These are phyloP conservation scores for Capronia coronata DNA, from an alignment of 2,329 filamentous ascomycete genomes.

Conservation along the genomic window DNA sequence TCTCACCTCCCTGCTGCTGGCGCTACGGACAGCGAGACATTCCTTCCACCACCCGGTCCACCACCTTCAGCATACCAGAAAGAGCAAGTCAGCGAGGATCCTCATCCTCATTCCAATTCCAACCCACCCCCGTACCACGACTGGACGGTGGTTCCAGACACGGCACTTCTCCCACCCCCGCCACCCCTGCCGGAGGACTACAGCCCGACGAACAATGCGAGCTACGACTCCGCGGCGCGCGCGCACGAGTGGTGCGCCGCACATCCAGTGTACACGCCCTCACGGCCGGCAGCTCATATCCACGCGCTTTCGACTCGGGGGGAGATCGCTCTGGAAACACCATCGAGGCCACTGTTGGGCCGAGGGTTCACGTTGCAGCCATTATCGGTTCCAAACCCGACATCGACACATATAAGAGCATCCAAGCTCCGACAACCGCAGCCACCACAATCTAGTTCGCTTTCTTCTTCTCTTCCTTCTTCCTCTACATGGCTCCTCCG, in stretches of 20 bases:
- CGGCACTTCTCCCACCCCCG: slow-evolving; percentile 53
- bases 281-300: slow-evolving; percentile 38
- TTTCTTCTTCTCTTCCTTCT: background rate
- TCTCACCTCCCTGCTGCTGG: background rate
- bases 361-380: slow-evolving; percentile 9
- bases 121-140: slow-evolving; percentile 55
- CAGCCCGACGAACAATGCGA: slow-evolving; percentile 54
- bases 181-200: slow-evolving; percentile 48
- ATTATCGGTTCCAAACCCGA: slow-evolving; percentile 7
- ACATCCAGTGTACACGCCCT: slow-evolving; percentile 48
- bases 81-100: background rate
- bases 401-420: background rate
- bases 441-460: background rate
- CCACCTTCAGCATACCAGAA: slow-evolving; percentile 8
- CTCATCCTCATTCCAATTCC: background rate
- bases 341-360: slow-evolving; percentile 23
- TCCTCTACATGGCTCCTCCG: slow-evolving; percentile 38
- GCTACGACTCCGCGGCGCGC: slow-evolving; percentile 47
- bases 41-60: slow-evolving; percentile 15
- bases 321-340: slow-evolving; percentile 42
- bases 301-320: slow-evolving; percentile 40
- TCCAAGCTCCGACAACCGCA: background rate
- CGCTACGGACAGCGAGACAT: slow-evolving; percentile 1
- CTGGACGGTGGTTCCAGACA: slow-evolving; percentile 57
- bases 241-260: slow-evolving; percentile 51